These are phyloP conservation scores for Colletotrichum musae DNA, from an alignment of 2,329 filamentous ascomycete species.

Conservation along the genomic window DNA sequence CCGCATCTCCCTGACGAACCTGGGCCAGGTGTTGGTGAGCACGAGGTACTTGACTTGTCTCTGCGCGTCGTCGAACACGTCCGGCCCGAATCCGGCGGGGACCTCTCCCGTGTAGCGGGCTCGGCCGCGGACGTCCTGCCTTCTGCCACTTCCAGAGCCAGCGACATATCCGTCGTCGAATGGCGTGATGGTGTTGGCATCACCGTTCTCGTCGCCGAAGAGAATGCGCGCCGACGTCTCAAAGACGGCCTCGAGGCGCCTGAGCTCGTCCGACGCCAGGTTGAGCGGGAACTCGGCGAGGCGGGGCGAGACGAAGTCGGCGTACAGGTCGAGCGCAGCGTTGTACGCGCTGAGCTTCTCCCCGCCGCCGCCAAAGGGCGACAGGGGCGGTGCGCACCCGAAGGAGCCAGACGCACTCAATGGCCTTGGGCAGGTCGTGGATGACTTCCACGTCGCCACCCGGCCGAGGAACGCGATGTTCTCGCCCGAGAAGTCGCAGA, in stretches of 20 bases:
- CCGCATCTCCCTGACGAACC: conserved; percentile 61
- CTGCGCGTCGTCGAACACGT: conserved; percentile 72
- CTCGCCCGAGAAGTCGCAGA: conserved; percentile 70
- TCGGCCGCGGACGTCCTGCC: conserved; percentile 6
- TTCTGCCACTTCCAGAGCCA: neutral
- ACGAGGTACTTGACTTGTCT: conserved; percentile 76
- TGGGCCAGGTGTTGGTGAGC: conserved; percentile 78
- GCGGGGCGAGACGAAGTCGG: conserved; percentile 60
- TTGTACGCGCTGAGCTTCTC: conserved; percentile 52
- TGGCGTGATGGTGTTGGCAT: conserved; percentile 30
- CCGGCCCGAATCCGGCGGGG: conserved; percentile 62
- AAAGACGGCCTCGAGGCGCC: conserved; percentile 59
- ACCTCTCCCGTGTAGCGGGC: conserved; percentile 59
- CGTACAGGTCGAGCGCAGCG: conserved; percentile 64
- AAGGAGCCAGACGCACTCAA: neutral
- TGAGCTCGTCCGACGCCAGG: conserved; percentile 60
- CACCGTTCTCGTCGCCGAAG: conserved; percentile 44
- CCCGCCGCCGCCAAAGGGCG: neutral
- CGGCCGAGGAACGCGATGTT: conserved; percentile 70
- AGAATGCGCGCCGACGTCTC: conserved; percentile 55
- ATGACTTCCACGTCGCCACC: conserved; percentile 61
- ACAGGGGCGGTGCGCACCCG: neutral
- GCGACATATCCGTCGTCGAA: conserved; percentile 37
- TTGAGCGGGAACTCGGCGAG: conserved; percentile 68
- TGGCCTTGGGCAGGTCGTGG: neutral